Evolutionary conservation across 2,329 filamentous ascomycete genomes (phyloP), one percentile per base, ranked within the genome.

Genomic region (Capronia coronata): DNA sequence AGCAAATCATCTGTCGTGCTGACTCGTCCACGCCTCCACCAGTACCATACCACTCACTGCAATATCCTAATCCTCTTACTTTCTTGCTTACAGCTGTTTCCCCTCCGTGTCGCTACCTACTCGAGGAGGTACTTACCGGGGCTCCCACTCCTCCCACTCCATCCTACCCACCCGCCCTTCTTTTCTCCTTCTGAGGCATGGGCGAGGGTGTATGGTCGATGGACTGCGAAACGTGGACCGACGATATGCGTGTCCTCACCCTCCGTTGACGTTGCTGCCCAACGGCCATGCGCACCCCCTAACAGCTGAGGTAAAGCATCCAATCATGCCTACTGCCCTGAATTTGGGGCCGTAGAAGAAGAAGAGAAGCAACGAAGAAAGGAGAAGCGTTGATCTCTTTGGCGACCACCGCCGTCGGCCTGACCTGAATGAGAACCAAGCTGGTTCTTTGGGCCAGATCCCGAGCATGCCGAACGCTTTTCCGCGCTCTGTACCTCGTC

Each of bases 211-310:
- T 7, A 18, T n/a, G 13, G 8, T 40, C 16, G 19, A 30, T 14
- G 40, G 8, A 39, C 19, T 27, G 13, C 23, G 25, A 39, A 40
- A 52, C 49, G 49, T 52, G 49, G 49, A 52, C 30, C 39, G 45
- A 44, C 39, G 22, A 37, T 41, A 45, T 48, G 43, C 46, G 46
- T 49, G 18, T 47, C 22, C 37, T 47, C 37, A 42, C 48, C 39
- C 22, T 48, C 41, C 41, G 44, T 18, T 23, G 43, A 32, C 19
- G 37, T 54, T 54, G 52, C 48, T 54, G 52, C 52, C 52, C 52
- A 54, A 54, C 49, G 40, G 37, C 48, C 30, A 43, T 25, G 43
- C 48, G 5, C 25, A 34, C 18, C 37, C 37, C 35, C 34, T 40
- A 22, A 48, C 25, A 34, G 7, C 18, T 32, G 32, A 45, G 46